Evolutionary conservation across 2,329 filamentous ascomycete species (phyloP), one percentile per base, ranked within the genome.

Genomic region (Colletotrichum sp.): DNA sequence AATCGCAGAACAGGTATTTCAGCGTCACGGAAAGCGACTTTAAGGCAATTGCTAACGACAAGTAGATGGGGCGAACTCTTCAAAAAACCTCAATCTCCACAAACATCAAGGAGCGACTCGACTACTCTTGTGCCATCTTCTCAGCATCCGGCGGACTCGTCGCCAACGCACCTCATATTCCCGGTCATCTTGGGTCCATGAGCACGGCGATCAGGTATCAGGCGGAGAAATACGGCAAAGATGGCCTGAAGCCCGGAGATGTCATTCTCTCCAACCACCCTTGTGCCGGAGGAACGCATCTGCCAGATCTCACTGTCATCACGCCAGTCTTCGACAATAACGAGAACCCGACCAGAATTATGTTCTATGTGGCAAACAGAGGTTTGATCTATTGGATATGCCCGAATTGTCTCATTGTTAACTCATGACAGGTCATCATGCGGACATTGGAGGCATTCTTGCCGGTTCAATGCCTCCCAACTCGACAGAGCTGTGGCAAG

Each of bases 401-500:
- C 13, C 21, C 1, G 11, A 7, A 59, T 34, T 2, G 15, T 31
- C 8, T 6, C 1, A 2, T 21, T 34, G 29, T 59, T 82, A 79
- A 13, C 80, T 81, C 0, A 80, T 80, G 1, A 79, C 77, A 2
- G 81, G 80, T 0, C 81, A 82, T 54, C 82, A 83, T 21, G 81
- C 82, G 0, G 83, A 84, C 6, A 84, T 97, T 76, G 95, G 95
- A 15, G 95, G 94, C 9, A 95, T 95, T 55, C 87, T 95, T 0
- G 93, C 94, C 0, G 94, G 94, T 1, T 94, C 92, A 2, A 97
- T 97, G 95, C 95, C 95, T 3, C 93, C 94, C 3, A 90, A 93
- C 73, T 94, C 92, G 0, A 89, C 90, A 21, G 89, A 90, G 75
- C 86, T 93, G 5, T 92, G 85, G 79, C 89, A 93, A 78, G 92